Conservation (phyloP, 1,139 yeast genomes). For the Suhomyces yuchorum region DNA sequence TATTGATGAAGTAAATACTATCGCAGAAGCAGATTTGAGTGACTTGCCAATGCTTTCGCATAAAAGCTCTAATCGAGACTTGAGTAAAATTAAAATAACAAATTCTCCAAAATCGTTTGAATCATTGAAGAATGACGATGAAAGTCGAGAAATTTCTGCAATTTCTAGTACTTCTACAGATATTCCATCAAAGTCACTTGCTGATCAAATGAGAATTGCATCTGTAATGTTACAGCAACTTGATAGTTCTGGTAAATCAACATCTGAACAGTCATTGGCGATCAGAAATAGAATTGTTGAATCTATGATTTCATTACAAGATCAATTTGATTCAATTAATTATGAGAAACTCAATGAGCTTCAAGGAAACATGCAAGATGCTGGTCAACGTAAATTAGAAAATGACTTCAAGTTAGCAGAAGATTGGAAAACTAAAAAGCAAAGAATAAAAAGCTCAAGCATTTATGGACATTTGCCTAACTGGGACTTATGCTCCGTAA, state of each 20-base stretch:
- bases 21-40: slow-evolving; percentile 20
- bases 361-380: slow-evolving; percentile 37
- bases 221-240: slow-evolving; percentile 91
- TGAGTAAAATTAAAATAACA: slow-evolving; percentile 12
- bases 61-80: slow-evolving; percentile 14
- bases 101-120: slow-evolving; percentile 7
- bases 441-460: slow-evolving; percentile 74
- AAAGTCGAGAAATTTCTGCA: background rate
- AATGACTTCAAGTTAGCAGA: slow-evolving; percentile 92
- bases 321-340: slow-evolving; percentile 53
- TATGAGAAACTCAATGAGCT: slow-evolving; percentile 46
- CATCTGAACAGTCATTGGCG: slow-evolving; percentile 71
- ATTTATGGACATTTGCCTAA: slow-evolving; percentile 81
- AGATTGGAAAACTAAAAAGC: slow-evolving; percentile 85
- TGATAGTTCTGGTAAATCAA: slow-evolving; percentile 68
- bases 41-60: slow-evolving; percentile 18
- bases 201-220: slow-evolving; percentile 94
- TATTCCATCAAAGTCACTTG: slow-evolving; percentile 52
- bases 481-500: slow-evolving; percentile 95
- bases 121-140: background rate
- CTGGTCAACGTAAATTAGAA: slow-evolving; percentile 89
- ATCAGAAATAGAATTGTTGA: slow-evolving; percentile 78
- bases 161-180: slow-evolving; percentile 14
- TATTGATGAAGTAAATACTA: background rate
- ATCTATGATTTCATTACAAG: slow-evolving; percentile 88